These are phyloP conservation scores for Phytophthora uliginosa DNA, from an alignment of 352 stramenopile species.

Conservation along the genomic window DNA sequence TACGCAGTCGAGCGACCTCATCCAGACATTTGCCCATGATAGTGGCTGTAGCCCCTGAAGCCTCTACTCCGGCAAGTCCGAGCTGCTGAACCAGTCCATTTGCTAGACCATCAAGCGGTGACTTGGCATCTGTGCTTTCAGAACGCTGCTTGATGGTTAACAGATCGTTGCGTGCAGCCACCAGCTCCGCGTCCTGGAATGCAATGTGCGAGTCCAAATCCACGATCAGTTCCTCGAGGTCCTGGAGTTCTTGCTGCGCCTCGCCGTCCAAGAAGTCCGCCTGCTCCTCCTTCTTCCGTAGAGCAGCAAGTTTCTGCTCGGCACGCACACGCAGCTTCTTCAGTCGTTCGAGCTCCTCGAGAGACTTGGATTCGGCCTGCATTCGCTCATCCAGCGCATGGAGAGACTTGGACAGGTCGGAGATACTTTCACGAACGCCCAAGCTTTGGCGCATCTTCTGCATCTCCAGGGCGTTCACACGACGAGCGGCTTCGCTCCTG, in stretches of 20 bases:
- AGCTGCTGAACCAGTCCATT: constrained; percentile 46
- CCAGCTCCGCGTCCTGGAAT: constrained; percentile 83
- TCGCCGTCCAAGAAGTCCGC: constrained; percentile 72
- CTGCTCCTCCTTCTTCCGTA: constrained; percentile 57
- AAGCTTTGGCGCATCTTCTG: constrained; percentile 83
- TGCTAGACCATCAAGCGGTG: constrained; percentile 54
- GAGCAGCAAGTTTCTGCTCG: constrained; percentile 64
- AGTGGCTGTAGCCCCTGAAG: constrained; percentile 4
- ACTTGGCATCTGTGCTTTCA: constrained; percentile 45
- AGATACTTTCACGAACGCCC: constrained; percentile 80
- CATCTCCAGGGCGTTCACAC: constrained; percentile 84
- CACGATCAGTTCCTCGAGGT: constrained; percentile 82
- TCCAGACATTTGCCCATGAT: constrained; percentile 66
- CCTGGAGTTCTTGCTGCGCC: constrained; percentile 71
- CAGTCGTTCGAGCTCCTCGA: constrained; percentile 75
- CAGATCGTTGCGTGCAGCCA: constrained; percentile 62
- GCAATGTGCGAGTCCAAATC: constrained; percentile 86
- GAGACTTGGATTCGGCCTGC: constrained; percentile 59
- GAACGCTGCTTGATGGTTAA: constrained; percentile 53
- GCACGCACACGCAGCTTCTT: constrained; percentile 77
- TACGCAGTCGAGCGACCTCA: constrained; percentile 58
- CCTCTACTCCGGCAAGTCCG: constrained; percentile 7
- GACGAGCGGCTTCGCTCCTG: constrained; percentile 61
- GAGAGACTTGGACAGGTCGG: constrained; percentile 72
- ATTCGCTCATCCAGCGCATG: constrained; percentile 72